Evolutionary conservation across 2,329 filamentous ascomycete genomes (phyloP), one percentile per base, ranked within the genome.

Genomic region (Colletotrichum trifolii): DNA sequence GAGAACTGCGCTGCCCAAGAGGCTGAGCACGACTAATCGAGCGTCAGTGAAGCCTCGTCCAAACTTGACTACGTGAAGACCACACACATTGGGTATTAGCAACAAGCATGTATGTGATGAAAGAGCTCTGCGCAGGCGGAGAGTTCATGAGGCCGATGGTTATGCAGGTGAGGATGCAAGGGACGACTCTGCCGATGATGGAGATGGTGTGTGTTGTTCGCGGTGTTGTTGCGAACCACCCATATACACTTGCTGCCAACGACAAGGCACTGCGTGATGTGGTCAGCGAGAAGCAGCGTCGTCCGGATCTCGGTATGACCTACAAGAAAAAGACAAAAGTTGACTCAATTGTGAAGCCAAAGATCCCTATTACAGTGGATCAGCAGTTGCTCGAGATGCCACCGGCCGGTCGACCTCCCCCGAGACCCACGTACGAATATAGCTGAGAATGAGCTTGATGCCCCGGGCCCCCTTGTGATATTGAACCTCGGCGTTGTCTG

Each of bases 1-100:
- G 4, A 81, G 69, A 5, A 79, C 40, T 6, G 71, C 73, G 12
- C 79, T 79, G 9, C 73, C 62, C 1, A 66, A 8, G 0, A 66
- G 63, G n/a, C 63, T 63, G 6, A 66, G 63, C 9, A 66, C 63
- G 34, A 63, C 60, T 64, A 5, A 2, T 2, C 11, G 15, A 34
- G 7, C 47, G 49, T 43, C 43, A 58, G 25, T 12, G 10, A 10
- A 8, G 3, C 6, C 10, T 43, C 2, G 8, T 35, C 36, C 1
- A 25, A 25, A 25, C 11, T 13, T 2, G 12, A 17, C 9, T 38
- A 10, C 10, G 6, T 35, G 8, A n/a, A 45, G 34, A 35, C 0
- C 7, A 43, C 55, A 48, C 13, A 64, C 60, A 66, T 66, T 66
- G 63, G 6, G 47, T 40, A 42, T 66, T 66, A 10, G 63, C 63